These are phyloP conservation scores for Pseudoperonospora humuli DNA, from an alignment of 352 stramenopile genomes.

Conservation along the genomic window DNA sequence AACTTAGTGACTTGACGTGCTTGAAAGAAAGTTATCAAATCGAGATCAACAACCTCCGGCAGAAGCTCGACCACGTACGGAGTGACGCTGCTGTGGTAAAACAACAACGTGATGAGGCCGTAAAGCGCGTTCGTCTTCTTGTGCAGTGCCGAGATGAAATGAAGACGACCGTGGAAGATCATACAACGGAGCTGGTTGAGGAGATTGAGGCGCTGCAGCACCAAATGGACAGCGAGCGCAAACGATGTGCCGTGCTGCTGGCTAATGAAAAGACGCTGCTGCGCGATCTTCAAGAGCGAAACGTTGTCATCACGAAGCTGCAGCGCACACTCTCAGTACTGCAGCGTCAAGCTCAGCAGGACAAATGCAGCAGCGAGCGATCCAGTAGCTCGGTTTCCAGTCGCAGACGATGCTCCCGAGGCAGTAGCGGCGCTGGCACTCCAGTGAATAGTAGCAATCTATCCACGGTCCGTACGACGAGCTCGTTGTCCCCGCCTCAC, in stretches of 20 bases:
- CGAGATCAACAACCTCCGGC: constrained; percentile 37
- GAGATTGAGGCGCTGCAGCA: constrained; percentile 62
- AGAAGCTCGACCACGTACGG: constrained; percentile 30
- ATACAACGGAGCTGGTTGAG: constrained; percentile 54
- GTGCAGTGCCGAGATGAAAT: constrained; percentile 59
- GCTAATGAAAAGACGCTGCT: constrained; percentile 63
- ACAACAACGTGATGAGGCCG: constrained; percentile 49
- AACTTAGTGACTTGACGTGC: constrained; percentile 32
- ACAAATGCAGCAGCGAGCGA: constrained; percentile 11
- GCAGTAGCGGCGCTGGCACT: constrained; percentile 15
- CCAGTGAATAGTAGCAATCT: constrained; percentile 25
- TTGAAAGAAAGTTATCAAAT: constrained; percentile 51
- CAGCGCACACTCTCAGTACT: constrained; percentile 35
- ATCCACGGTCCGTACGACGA: constrained; percentile 24
- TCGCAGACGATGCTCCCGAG: constrained; percentile 15
- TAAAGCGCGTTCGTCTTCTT: constrained; percentile 46
- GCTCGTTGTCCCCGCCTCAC: constrained; percentile 13
- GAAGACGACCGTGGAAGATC: constrained; percentile 48
- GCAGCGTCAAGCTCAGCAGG: constrained; percentile 22
- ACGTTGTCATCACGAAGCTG: constrained; percentile 40
- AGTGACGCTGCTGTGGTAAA: constrained; percentile 38
- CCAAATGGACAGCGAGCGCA: constrained; percentile 57
- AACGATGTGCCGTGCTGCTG: constrained; percentile 52
- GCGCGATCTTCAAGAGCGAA: constrained; percentile 66
- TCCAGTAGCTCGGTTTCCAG: constrained; percentile 12